Base-by-base conservation (phyloP, 768 basidiomycete species). In the Mycena galericulata region DNA sequence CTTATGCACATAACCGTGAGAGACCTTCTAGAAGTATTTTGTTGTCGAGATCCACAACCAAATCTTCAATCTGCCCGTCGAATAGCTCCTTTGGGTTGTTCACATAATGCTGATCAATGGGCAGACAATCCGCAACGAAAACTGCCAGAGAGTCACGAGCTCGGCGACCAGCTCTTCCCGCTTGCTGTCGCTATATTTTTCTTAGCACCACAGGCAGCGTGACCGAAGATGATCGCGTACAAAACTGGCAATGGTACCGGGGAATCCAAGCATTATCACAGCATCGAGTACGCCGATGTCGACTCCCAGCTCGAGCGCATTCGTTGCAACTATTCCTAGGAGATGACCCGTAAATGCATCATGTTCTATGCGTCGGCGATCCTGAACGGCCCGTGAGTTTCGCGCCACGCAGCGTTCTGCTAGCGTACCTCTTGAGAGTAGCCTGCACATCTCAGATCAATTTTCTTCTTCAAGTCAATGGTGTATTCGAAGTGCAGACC, bases 281-380 rank as follows among this genome's bases (percentile, higher is more conserved):
- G 92, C 93, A 74, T 97, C 96, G 57, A 96, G 78, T n/a, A 86
- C 88, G 18, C 94, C 95, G 38, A 96, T 96, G 73, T 96, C 94
- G n/a, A 96, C 91, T 17, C 95, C 95, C 9, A 97, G 87, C 77
- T 97, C 96, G 15, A 97, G 85, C 0, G 95, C 95, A 73, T 95
- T 97, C 0, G 95, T 97, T 0, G 95, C 93, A 36, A 97, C 86
- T 49, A 97, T 92, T 15, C 96, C 95, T 0, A 97, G 86, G 12
- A 97, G 82, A 68, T 88, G 85, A 3, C 95, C 94, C 1, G 90
- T 89, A 75, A 97, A 97, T 6, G 96, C 95, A 73, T 96, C 92
- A 49, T 87, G 83, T 77, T 97, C 95, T 55, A 97, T 96, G 67
- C 82, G 85, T 27, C 95, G 88, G 29, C 95, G 89, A 74, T 96